phyloP scores from a whole-genome alignment of 495 filamentous ascomycete species.

The Aspergillus olivimuriae region DNA sequence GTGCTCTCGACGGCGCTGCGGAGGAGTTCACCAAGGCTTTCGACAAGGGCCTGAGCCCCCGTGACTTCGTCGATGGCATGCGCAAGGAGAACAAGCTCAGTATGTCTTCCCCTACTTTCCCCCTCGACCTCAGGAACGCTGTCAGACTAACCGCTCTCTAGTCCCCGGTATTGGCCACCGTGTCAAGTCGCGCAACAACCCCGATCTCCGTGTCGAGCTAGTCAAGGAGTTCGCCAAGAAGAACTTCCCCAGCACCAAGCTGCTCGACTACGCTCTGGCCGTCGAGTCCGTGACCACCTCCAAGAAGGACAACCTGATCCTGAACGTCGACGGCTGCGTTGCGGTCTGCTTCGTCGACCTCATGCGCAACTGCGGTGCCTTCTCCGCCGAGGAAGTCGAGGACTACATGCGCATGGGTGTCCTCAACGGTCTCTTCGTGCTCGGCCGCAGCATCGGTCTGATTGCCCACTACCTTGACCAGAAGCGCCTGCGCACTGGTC shows the following conservation, averaged over 20 bases:
- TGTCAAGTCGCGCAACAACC: constrained; percentile 99
- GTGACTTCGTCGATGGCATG: constrained; percentile 98
- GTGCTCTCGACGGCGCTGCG: constrained; percentile 93
- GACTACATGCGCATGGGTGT: constrained; percentile 80
- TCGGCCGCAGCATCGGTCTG: constrained; percentile 92
- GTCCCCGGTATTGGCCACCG: constrained; percentile 97
- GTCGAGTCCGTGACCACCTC: constrained; percentile 97
- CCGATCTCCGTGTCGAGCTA: constrained; percentile 97
- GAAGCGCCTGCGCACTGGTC: constrained; percentile 94
- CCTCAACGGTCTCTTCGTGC: constrained; percentile 97
- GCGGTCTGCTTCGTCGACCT: constrained; percentile 98
- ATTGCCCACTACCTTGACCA: constrained; percentile 99
- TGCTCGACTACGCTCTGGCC: constrained; percentile 96
- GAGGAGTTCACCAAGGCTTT: constrained; percentile 98
- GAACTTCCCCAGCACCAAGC: constrained; percentile 93
- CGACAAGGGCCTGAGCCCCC: constrained; percentile 94
- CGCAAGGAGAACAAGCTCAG: constrained; percentile 99
- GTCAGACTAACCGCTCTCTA: constrained; percentile 32
- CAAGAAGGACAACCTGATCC: constrained; percentile 99
- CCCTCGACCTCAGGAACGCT: too few species aligned
- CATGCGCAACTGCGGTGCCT: constrained; percentile 95
- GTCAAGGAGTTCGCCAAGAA: constrained; percentile 98
- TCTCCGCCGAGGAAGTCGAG: constrained; percentile 54
- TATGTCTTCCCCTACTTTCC: constrained; percentile 33
- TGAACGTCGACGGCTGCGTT: constrained; percentile 97